phyloP scores from a whole-genome alignment of 1,284 basidiomycete genomes.

The Anthracocystis walkeri region DNA sequence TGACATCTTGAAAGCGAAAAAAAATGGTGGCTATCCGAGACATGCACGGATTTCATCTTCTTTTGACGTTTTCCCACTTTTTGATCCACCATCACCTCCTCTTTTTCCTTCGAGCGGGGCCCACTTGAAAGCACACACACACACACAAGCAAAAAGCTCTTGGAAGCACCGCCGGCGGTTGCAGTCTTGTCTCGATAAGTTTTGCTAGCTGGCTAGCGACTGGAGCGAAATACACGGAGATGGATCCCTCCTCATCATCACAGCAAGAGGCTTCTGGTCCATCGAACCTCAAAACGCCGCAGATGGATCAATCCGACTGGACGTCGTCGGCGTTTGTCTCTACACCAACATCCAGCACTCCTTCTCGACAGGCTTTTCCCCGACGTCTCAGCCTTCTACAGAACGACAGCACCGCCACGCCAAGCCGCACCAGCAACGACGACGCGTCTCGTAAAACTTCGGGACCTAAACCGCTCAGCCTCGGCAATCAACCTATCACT shows the following conservation, averaged over 20 bases:
- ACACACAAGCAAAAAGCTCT: no score
- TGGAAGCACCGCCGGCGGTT: constrained; percentile 29
- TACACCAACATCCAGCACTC: constrained; percentile 11
- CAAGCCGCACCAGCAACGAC: constrained; percentile 8
- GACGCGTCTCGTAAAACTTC: constrained; percentile 20
- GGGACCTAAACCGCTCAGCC: constrained; percentile 29
- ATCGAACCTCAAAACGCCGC: constrained; percentile 31
- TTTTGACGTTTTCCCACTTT: no score
- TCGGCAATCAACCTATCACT: constrained; percentile 23
- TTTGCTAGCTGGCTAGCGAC: constrained; percentile 35
- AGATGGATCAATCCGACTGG: constrained; percentile 21
- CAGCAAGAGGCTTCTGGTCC: constrained; percentile 18
- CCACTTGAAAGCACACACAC: neutral
- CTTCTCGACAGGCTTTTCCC: constrained; percentile 26
- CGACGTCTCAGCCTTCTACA: constrained; percentile 34
- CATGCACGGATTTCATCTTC: no score
- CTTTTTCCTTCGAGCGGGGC: neutral
- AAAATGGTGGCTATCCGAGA: neutral
- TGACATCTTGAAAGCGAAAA: neutral
- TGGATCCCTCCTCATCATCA: constrained; percentile 10
- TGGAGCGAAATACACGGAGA: neutral
- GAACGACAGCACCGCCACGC: constrained; percentile 20
- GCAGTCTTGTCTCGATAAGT: constrained; percentile 14
- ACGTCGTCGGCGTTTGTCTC: constrained; percentile 7
- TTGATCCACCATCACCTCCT: no score